Base-by-base conservation (phyloP, 805 yeast species). In the Metschnikowia anglica region DNA sequence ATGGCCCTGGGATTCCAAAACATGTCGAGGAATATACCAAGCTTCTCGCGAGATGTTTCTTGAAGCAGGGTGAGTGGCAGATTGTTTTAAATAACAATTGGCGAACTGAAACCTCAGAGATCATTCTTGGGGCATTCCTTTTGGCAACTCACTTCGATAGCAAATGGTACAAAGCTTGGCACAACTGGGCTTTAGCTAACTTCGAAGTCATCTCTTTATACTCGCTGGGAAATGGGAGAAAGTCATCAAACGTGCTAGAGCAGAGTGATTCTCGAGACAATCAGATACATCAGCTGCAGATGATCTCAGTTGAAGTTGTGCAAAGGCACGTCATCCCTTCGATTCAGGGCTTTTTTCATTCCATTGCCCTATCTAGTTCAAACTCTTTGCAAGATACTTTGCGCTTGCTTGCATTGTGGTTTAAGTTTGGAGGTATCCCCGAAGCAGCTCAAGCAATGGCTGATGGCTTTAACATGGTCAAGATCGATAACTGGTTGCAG, bases 51-150 rank as follows among this genome's bases (percentile, higher is more conserved):
- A 76, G 98, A 49, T 93, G 99, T 56, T 93, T 90, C 68, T 72
- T 91, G 63, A 95, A 93, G 58, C 99, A 93, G 66, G 99, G 99
- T 54, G 97, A 93, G 63, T 93, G 99, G 99, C 93, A 89, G 59
- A 86, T 91, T 47, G 83, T 85, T 0, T 65, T 91, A 52, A 84
- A 85, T 45, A 76, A 73, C 36, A 79, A 79, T 49, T 91, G 98
- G 98, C 77, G 87, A 47, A 74, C 80, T 8, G 85, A 82, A 48
- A 72, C 74, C 27, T 81, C 90, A 1, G 90, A 88, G 33, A 85
- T 90, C 1, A 88, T 93, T 51, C 68, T 93, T 46, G 96, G 97
- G 10, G 89, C 97, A 0, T 93, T 88, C 60, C 68, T 93, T 42
- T 72, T 93, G 50, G 98, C 99, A 0, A 91, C 99, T 0, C 97